Percentiles rank a stretch among this genome's conserved stretches.
Evolutionary conservation across 1,284 basidiomycete species (phyloP).

Genomic region (Golubevia pallescens): DNA sequence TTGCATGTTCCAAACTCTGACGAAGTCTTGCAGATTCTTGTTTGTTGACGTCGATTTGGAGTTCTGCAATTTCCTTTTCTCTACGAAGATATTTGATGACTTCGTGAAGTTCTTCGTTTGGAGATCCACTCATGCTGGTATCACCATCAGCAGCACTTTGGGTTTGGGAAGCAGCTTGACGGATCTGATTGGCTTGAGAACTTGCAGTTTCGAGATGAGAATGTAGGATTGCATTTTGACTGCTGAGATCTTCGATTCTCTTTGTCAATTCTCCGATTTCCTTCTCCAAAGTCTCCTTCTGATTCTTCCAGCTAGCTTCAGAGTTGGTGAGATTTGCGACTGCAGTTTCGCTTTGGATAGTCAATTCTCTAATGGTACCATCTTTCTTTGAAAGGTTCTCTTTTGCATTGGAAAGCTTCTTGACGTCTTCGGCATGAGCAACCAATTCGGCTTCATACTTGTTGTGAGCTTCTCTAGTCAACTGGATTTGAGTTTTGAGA

Average conservation of each 20-base stretch:
- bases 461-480: conserved; percentile 80
- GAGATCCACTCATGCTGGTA: conserved; percentile 10
- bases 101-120: conserved; percentile 69
- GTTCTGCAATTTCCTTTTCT: conserved; percentile 87
- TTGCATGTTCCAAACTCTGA: conserved; percentile 76
- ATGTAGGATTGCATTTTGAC: conserved; percentile 81
- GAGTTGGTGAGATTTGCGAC: conserved; percentile 74
- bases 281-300: conserved; percentile 77
- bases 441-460: conserved; percentile 81
- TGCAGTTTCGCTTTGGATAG: conserved; percentile 72
- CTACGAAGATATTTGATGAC: conserved; percentile 82
- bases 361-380: conserved; percentile 67
- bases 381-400: conserved; percentile 69
- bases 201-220: conserved; percentile 85
- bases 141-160: conserved; percentile 45
- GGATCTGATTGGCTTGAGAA: conserved; percentile 78
- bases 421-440: conserved; percentile 81
- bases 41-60: conserved; percentile 83
- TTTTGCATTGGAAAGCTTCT: conserved; percentile 73
- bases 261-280: conserved; percentile 76
- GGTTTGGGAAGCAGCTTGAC: conserved; percentile 65
- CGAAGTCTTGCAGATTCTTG: conserved; percentile 81
- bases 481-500: conserved; percentile 72
- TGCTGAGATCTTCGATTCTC: conserved; percentile 75
- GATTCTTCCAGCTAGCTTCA: conserved; percentile 79